Conservation (phyloP, 2,329 filamentous ascomycete genomes). For the Colletotrichum euphorbiae region DNA sequence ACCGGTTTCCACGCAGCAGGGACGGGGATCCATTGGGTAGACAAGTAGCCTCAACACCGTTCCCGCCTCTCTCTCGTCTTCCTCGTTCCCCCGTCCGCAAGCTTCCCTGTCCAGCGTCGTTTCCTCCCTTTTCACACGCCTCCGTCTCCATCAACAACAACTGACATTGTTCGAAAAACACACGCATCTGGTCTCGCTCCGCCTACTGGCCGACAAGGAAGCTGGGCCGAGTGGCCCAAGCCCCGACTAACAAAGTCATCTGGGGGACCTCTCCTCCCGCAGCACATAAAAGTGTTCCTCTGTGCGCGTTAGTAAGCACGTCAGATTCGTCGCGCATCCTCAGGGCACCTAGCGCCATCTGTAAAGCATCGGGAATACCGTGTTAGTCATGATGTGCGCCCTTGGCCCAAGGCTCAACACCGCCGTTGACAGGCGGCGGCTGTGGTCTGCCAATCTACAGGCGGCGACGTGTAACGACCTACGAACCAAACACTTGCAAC, state of each 20-base stretch:
- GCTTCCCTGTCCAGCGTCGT: neutral
- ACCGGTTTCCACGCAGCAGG: constrained; percentile 10
- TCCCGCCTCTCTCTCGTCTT: neutral
- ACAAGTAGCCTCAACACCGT: neutral
- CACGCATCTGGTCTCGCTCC: constrained; percentile 10
- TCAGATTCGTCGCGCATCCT: constrained; percentile 5
- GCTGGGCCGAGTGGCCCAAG: constrained; percentile 5
- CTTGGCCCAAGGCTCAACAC: too few relatives aligned
- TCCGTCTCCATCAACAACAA: constrained; percentile 13
- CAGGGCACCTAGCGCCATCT: neutral
- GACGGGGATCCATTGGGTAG: neutral
- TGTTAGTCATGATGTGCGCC: too few relatives aligned
- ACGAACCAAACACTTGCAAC: too few relatives aligned
- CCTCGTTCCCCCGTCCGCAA: neutral
- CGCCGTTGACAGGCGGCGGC: too few relatives aligned
- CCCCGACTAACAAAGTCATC: constrained; percentile 1
- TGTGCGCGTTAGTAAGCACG: neutral
- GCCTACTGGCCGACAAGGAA: neutral
- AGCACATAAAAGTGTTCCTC: neutral
- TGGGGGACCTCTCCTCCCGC: neutral
- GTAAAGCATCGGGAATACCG: constrained; percentile 7
- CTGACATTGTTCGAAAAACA: neutral
- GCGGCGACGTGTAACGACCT: too few relatives aligned
- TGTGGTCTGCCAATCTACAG: too few relatives aligned
- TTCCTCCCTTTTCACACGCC: neutral